phyloP scores from a whole-genome alignment of 306 rosid genomes.

The Prunus mume region DNA sequence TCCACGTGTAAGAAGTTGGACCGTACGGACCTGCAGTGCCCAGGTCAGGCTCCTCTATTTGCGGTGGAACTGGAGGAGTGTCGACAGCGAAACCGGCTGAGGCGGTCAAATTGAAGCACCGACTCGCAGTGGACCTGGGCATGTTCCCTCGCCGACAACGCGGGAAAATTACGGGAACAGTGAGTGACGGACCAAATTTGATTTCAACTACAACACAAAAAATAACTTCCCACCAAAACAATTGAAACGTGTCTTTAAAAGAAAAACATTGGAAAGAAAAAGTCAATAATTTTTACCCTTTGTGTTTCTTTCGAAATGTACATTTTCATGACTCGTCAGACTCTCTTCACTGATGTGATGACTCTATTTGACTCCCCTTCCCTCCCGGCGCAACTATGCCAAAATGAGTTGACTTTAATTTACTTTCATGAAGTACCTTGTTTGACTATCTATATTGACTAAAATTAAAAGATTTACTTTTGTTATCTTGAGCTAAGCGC shows the following conservation, averaged over 20 bases:
- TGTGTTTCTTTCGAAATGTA: not conserved
- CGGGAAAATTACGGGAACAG: not conserved
- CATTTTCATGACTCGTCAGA: not conserved
- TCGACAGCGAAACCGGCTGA: constrained; percentile 3
- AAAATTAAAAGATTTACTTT: no score
- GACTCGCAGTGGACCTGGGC: constrained; percentile 22
- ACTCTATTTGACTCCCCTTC: no score
- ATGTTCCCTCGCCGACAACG: constrained; percentile 28
- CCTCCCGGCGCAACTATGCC: no score
- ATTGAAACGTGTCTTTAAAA: no score
- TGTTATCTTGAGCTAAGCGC: no score
- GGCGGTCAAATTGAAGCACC: constrained; percentile 21
- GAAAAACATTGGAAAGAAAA: no score
- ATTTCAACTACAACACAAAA: not conserved
- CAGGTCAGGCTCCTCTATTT: not conserved
- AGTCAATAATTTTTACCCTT: no score
- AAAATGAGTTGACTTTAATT: no score
- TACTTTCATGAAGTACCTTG: no score
- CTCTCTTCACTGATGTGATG: no score
- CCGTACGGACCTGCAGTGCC: not conserved
- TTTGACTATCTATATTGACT: no score
- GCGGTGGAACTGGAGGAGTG: constrained; percentile 14
- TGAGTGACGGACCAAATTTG: not conserved
- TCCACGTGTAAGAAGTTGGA: constrained; percentile 1
- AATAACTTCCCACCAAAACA: not conserved